Base-by-base conservation (phyloP, 2,329 filamentous ascomycete genomes). In the Byssothecium circinans region DNA sequence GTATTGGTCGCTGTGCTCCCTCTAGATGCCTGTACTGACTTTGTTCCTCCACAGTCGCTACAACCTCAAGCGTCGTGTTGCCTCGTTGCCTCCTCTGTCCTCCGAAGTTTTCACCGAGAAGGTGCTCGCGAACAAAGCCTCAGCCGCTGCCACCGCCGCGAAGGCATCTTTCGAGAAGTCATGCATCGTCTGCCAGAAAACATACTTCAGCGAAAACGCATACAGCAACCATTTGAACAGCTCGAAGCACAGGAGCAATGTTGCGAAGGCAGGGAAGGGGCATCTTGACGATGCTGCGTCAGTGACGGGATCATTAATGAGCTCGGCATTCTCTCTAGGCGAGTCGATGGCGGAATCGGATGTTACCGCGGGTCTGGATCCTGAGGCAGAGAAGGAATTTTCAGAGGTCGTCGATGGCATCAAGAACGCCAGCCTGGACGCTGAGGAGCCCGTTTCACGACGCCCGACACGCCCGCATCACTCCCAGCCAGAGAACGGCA, bases 101-200 rank as follows among this genome's bases (percentile, higher is more conserved):
- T 91, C 92, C 44, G 91, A 97, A 68, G 81, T 90, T 48, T 99
- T 97, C 72, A 90, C 90, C 62, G 94, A 97, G 62, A 97, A 97
- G 72, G 92, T 99, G 32, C 78, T 96, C 14, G 89, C 91, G 61
- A 92, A 91, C 55, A 90, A 95, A 67, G 91, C 91, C 22, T 84
- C 83, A 7, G 88, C 91, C 14, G 88, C 82, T 34, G 90, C 90
- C 27, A 89, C 92, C 54, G 90, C 91, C 46, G 88, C 91, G 53
- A 90, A 89, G 73, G 92, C 91, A 4, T 85, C 89, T 12, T 97
- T 91, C 66, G 90, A 96, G 70, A 91, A 88, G 66, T 75, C 79
- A 23, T 99, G 94, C 72, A 78, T 84, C 2, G 81, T 85, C 17
- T 99, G 94, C 76, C 82, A 88, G 64, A 95, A 95, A 77, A 91